Conservation (phyloP, 768 basidiomycete genomes). For the Tulasnella sp. region DNA sequence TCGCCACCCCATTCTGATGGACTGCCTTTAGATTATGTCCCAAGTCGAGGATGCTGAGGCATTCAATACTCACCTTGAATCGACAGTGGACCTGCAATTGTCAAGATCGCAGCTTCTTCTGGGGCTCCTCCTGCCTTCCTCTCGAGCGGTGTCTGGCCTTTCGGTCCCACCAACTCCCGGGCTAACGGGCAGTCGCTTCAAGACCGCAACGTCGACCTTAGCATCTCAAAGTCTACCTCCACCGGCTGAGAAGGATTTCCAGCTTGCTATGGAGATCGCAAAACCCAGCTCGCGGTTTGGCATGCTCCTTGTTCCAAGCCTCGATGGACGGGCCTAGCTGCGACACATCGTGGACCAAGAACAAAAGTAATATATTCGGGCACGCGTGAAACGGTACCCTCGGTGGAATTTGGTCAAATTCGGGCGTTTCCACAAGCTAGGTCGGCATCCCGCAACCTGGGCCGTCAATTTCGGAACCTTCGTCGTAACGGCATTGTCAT, state of each 20-base stretch:
- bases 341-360: neutral
- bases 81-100: constrained; percentile 25
- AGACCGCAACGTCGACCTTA: constrained; percentile 59
- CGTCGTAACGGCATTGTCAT: too few species aligned
- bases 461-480: neutral
- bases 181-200: constrained; percentile 43
- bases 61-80: neutral
- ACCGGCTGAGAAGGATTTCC: constrained; percentile 49
- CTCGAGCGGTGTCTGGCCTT: neutral
- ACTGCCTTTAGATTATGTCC: neutral
- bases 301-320: constrained; percentile 57
- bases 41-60: neutral
- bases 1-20: neutral
- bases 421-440: neutral
- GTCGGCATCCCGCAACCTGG: neutral
- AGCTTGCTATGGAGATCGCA: constrained; percentile 58
- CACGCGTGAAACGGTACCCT: neutral
- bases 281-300: constrained; percentile 74
- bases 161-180: neutral
- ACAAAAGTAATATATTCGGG: neutral
- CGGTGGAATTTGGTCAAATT: neutral
- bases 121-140: constrained; percentile 30
- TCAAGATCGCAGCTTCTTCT: constrained; percentile 22
- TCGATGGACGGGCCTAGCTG: neutral
- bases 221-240: constrained; percentile 42